A percentile compares a stretch with the other conserved stretches of the same genome.
Conservation (phyloP, 148 eudicot species). For the Agrostemma githago region DNA sequence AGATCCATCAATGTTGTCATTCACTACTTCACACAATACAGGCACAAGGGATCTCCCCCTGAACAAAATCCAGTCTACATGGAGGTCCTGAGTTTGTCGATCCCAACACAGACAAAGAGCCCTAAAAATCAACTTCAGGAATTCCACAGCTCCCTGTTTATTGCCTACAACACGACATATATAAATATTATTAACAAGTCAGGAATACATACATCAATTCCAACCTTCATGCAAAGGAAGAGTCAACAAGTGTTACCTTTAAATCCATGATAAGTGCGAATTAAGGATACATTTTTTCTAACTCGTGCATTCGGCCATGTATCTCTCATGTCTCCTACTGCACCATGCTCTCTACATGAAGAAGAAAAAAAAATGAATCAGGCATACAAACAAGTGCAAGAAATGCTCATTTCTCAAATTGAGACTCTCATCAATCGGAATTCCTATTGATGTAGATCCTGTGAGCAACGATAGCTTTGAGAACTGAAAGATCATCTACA, state of each 20-base stretch:
- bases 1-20: slow-evolving; percentile 71
- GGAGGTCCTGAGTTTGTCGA: slow-evolving; percentile 96
- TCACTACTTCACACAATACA: slow-evolving; percentile 81
- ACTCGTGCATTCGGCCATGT: slow-evolving; percentile 95
- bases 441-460: background rate
- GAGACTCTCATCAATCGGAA: background rate
- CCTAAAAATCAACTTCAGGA: slow-evolving; percentile 78
- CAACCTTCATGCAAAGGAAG: background rate
- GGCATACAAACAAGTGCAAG: background rate
- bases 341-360: slow-evolving; percentile 78
- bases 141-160: slow-evolving; percentile 88
- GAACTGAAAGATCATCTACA: background rate
- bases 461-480: no score
- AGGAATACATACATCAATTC: background rate
- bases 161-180: slow-evolving; percentile 46
- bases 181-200: background rate
- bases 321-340: slow-evolving; percentile 94
- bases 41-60: slow-evolving; percentile 89
- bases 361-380: background rate
- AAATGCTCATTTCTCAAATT: background rate
- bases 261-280: slow-evolving; percentile 95
- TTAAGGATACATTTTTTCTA: slow-evolving; percentile 72
- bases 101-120: slow-evolving; percentile 99
- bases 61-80: slow-evolving; percentile 82
- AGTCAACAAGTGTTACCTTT: slow-evolving; percentile 48